Evolutionary conservation across 768 basidiomycete genomes (phyloP), one percentile per base, ranked within the genome.

Genomic region (Mycena rebaudengoi): DNA sequence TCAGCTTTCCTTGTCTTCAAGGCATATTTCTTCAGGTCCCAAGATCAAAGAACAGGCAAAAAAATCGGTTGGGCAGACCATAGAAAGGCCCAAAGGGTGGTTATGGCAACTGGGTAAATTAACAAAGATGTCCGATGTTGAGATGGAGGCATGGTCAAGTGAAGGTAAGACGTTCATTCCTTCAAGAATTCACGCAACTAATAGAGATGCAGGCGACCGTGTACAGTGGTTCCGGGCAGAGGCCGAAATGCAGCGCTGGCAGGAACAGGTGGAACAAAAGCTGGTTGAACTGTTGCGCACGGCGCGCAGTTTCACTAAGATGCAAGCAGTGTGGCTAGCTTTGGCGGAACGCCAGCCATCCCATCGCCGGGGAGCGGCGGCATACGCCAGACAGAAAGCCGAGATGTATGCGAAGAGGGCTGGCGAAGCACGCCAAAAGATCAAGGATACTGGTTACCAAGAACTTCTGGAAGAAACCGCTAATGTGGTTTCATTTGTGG

Each of bases 141-240:
- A 44, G 14, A 44, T 44, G 41, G 41, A 44, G 20, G 41, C 21
- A 44, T 44, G 41, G 40, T 41, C 40, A 10, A 7, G 40, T 18
- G 40, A 41, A 41, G 40, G 40, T 41, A 41, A 41, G 3, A 2
- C 7, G 3, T n/a, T 18, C 1, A 18, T 7, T 11, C 5, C 4
- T 30, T 7, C n/a, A 20, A 5, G 5, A 23, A n/a, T n/a, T 21
- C 21, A 4, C 7, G 11, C 25, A 21, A 7, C 25, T 23, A 44
- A 8, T 5, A 21, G 21, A 21, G 3, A 21, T 5, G 5, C 26
- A 75, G 72, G 70, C 4, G 69, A 74, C 46, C 59, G 69, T 16
- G 73, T 74, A 2, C 70, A 72, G 28, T 74, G 69, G 70, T 74
- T 74, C 48, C n/a, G n/a, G n/a, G n/a, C n/a, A n/a, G n/a, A n/a